These are phyloP conservation scores for Pestalotiopsis sp. DNA, from an alignment of 2,329 filamentous ascomycete species.

Conservation along the genomic window DNA sequence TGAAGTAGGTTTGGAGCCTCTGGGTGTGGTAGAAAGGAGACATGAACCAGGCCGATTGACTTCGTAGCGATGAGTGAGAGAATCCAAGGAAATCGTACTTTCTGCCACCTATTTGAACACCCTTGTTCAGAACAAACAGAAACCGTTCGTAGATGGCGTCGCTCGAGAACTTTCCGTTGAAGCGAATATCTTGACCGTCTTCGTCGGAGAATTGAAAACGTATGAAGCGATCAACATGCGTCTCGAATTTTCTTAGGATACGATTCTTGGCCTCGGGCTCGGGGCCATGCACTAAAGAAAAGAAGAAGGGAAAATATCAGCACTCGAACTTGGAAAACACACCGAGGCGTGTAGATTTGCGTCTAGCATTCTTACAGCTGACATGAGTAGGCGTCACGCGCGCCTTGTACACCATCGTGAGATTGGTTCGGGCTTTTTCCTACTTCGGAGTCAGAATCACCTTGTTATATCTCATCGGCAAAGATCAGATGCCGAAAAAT, in stretches of 20 bases:
- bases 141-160: slow-evolving; percentile 62
- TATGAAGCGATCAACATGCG: slow-evolving; percentile 65
- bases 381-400: slow-evolving; percentile 63
- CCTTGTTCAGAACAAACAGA: slow-evolving; percentile 56
- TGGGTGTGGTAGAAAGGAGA: slow-evolving; percentile 44
- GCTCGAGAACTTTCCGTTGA: slow-evolving; percentile 53
- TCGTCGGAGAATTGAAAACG: slow-evolving; percentile 77
- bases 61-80: slow-evolving; percentile 75
- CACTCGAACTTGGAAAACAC: neutral
- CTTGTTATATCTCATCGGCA: neutral
- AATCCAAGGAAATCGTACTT: slow-evolving; percentile 73
- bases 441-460: neutral
- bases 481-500: neutral
- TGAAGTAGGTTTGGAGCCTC: slow-evolving; percentile 36
- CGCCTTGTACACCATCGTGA: slow-evolving; percentile 56
- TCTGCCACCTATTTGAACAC: slow-evolving; percentile 66
- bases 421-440: slow-evolving; percentile 37
- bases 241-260: slow-evolving; percentile 66
- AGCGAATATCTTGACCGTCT: slow-evolving; percentile 64
- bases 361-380: slow-evolving; percentile 40
- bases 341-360: neutral
- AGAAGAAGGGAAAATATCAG: neutral
- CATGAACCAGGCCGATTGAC: slow-evolving; percentile 70
- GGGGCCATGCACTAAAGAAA: slow-evolving; percentile 44
- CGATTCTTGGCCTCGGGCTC: slow-evolving; percentile 71